phyloP scores from a whole-genome alignment of 495 filamentous ascomycete genomes.

The Schizothecium vesticola region DNA sequence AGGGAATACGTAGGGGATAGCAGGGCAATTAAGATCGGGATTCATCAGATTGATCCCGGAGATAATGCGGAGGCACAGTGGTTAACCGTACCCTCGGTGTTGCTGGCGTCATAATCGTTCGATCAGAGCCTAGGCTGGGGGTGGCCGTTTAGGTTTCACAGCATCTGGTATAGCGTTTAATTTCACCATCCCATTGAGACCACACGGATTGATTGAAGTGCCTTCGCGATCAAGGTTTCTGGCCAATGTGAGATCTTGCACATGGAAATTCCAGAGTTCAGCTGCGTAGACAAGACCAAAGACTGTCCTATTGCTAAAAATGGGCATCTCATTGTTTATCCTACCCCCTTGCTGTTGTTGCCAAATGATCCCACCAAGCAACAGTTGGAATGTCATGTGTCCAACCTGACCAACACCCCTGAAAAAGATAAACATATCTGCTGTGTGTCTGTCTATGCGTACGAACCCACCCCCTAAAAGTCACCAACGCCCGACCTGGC shows the following conservation, averaged over 20 bases:
- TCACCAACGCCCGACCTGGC: neutral
- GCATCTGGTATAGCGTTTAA: too few relatives aligned
- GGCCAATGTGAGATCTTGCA: too few relatives aligned
- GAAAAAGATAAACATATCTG: neutral
- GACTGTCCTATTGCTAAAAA: neutral
- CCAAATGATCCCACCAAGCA: neutral
- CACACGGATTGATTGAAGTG: too few relatives aligned
- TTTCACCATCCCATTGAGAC: too few relatives aligned
- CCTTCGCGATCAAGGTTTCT: too few relatives aligned
- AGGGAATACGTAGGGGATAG: neutral
- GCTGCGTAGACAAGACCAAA: neutral
- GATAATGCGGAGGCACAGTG: neutral
- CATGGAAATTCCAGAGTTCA: too few relatives aligned
- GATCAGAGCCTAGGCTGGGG: neutral
- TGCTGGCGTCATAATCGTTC: slow-evolving; percentile 3
- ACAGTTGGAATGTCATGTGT: neutral
- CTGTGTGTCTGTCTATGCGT: neutral
- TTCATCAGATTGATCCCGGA: neutral
- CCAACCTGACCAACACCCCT: neutral
- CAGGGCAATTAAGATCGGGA: neutral
- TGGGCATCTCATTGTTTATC: neutral
- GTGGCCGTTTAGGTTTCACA: too few relatives aligned
- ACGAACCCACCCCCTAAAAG: neutral
- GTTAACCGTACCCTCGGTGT: neutral
- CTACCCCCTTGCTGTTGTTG: neutral